Percentiles rank a stretch among this genome's conserved stretches.
These are phyloP conservation scores for Carex littledalei DNA, from an alignment of 176 grass and related monocot species.

Conservation along the genomic window DNA sequence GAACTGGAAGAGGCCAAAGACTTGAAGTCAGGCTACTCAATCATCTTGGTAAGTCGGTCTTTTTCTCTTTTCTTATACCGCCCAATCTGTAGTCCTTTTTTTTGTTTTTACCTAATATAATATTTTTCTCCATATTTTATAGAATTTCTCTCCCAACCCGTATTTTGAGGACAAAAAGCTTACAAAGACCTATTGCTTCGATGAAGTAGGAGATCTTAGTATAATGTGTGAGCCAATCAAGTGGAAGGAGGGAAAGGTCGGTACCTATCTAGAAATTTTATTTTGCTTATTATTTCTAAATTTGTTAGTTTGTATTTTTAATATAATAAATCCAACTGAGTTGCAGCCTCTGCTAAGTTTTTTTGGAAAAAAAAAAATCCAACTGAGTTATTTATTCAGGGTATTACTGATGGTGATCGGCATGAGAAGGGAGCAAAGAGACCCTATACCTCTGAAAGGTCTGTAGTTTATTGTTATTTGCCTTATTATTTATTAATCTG, in stretches of 20 bases:
- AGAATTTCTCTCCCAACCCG: slow-evolving; percentile 82
- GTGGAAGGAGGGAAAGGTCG: slow-evolving; percentile 96
- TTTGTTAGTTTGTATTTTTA: slow-evolving; percentile 23
- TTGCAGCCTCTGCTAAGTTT: too few relatives aligned
- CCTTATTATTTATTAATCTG: background rate
- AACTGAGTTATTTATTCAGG: slow-evolving; percentile 34
- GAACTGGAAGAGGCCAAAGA: slow-evolving; percentile 94
- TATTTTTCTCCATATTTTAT: slow-evolving; percentile 22
- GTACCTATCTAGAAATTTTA: slow-evolving; percentile 1
- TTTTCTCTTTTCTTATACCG: background rate
- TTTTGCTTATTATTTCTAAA: background rate
- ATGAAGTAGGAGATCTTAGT: slow-evolving; percentile 79
- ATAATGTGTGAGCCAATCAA: slow-evolving; percentile 70
- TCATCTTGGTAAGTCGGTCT: slow-evolving; percentile 69
- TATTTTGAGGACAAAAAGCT: slow-evolving; percentile 83
- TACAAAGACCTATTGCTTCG: slow-evolving; percentile 72
- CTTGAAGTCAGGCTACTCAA: slow-evolving; percentile 74
- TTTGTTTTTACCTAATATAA: slow-evolving; percentile 10
- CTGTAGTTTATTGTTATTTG: slow-evolving; percentile 4
- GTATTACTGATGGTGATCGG: slow-evolving; percentile 49
- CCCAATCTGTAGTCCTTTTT: background rate
- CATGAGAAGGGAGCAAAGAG: slow-evolving; percentile 79
- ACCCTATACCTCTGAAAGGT: slow-evolving; percentile 87
- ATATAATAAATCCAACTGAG: slow-evolving; percentile 21
- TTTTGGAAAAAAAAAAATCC: background rate